Base-by-base conservation (phyloP, 768 basidiomycete genomes). In the Pulveroboletus sp. region DNA sequence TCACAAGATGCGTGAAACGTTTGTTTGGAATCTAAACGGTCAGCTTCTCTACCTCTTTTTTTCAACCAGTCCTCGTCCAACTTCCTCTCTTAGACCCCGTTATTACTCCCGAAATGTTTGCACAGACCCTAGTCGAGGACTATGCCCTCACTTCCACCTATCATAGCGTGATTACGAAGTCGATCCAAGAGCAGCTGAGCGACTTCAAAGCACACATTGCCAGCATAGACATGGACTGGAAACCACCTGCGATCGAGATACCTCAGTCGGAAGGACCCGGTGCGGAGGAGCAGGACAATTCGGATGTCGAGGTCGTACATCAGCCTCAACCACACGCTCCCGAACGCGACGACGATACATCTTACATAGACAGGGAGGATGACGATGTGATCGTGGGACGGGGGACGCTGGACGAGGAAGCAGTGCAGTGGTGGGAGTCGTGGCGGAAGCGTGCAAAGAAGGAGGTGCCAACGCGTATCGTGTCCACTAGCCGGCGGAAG, bases 11-110 rank as follows among this genome's bases (percentile, higher is more conserved):
- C 82, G 93, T 26, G 96, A 99, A 65, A 93, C 95, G 0, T 97
- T 98, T 70, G 80, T 96, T 39, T 99, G 95, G 96, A 96, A 99
- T 62, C 69, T 94, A 39, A 87, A 88, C 56, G 95, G 94, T 96
- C 49, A n/a, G 81, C 72, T 40, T 27, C 2, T 2, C 50, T 8
- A 2, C 39, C 35, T 18, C 43, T 26, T 9, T 8, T 5, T 21
- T 21, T 21, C 21, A 24, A 3, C 31, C 10, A 14, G 27, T 6
- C 28, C 46, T 18, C 28, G 38, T 36, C 39, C 43, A 50, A 12
- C 30, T 10, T 18, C 38, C 46, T 6, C 30, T 48, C 35, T 17
- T 17, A 96, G 95, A 98, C 68, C 85, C 90, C 1, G 72, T 93
- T 42, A 82, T 97, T 27, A 91, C 91, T 0, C 92, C 93, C 2